A percentile compares a stretch with the other conserved stretches of the same genome.
phyloP scores from a whole-genome alignment of 257 asterid genomes.

The Salvia hispanica region DNA sequence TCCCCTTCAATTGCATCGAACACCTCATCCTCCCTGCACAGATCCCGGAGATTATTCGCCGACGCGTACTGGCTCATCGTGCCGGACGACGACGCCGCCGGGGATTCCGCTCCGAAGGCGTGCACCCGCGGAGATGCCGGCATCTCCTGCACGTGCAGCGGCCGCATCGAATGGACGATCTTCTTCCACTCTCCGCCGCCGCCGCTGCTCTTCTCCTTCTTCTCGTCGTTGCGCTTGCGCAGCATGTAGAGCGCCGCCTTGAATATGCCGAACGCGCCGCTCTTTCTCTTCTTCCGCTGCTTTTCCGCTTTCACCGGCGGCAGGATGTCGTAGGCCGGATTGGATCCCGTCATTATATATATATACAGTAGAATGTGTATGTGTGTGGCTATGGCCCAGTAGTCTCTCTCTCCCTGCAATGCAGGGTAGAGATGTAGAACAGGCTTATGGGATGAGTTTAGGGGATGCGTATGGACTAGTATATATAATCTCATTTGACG shows the following conservation, averaged over 20 bases:
- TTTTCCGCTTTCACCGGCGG: constrained; percentile 19
- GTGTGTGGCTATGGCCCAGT: constrained; percentile 6
- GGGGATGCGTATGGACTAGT: too few species aligned
- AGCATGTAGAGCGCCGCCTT: constrained; percentile 52
- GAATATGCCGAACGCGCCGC: constrained; percentile 55
- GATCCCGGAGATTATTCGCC: constrained; percentile 50
- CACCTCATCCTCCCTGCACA: constrained; percentile 42
- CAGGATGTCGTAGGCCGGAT: constrained; percentile 3
- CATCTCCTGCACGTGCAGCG: constrained; percentile 44
- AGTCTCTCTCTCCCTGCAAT: constrained; percentile 55
- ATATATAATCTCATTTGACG: too few species aligned
- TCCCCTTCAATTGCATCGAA: constrained; percentile 62
- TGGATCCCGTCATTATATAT: constrained; percentile 30
- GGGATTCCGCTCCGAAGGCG: constrained; percentile 12
- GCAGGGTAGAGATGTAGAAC: constrained; percentile 52
- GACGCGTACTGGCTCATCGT: constrained; percentile 60
- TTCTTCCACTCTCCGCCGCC: constrained; percentile 53
- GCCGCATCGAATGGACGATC: constrained; percentile 72
- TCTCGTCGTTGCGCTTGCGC: constrained; percentile 40
- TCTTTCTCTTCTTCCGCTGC: constrained; percentile 38
- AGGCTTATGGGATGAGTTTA: not conserved
- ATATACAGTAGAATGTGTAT: not conserved
- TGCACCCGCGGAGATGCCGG: constrained; percentile 20
- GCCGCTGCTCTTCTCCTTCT: not conserved
- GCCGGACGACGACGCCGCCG: constrained; percentile 32